phyloP scores from a whole-genome alignment of 148 eudicot genomes.

The Persicaria tinctoria region DNA sequence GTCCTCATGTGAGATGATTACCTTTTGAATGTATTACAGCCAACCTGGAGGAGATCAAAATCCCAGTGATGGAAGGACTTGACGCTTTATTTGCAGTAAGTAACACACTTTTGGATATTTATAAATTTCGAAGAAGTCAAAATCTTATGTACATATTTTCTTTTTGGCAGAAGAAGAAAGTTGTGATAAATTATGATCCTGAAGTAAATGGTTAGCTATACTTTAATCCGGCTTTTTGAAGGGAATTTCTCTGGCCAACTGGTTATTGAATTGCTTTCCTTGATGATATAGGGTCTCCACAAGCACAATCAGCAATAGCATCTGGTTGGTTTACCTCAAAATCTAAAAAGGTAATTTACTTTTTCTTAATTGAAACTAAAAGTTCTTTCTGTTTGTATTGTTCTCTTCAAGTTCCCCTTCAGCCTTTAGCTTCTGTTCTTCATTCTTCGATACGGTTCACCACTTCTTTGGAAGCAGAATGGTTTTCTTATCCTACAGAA shows the following conservation, averaged over 20 bases:
- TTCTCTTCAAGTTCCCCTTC: background rate
- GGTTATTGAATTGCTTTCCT: slow-evolving; percentile 2
- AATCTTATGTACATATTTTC: background rate
- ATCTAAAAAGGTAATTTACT: slow-evolving; percentile 46
- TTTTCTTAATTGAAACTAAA: background rate
- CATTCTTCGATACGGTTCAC: background rate
- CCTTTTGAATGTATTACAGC: slow-evolving; percentile 22
- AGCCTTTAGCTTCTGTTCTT: background rate
- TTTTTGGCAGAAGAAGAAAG: slow-evolving; percentile 38
- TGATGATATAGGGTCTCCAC: slow-evolving; percentile 39
- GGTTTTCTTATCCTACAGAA: background rate
- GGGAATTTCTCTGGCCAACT: background rate
- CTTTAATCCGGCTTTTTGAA: background rate
- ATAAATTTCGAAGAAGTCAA: background rate
- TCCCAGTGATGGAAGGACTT: slow-evolving; percentile 69
- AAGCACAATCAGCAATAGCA: slow-evolving; percentile 26
- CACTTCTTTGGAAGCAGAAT: background rate
- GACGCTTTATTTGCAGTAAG: slow-evolving; percentile 50
- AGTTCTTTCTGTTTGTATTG: background rate
- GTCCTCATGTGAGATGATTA: background rate
- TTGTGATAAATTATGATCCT: slow-evolving; percentile 26
- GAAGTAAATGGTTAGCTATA: slow-evolving; percentile 52
- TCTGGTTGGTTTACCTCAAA: slow-evolving; percentile 42
- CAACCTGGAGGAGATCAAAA: slow-evolving; percentile 32
- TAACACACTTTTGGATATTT: slow-evolving; percentile 3